Percentiles rank a stretch among this genome's conserved stretches.
phyloP scores from a whole-genome alignment of 2,329 filamentous ascomycete genomes.

The Pseudophaeomoniella oleicola region DNA sequence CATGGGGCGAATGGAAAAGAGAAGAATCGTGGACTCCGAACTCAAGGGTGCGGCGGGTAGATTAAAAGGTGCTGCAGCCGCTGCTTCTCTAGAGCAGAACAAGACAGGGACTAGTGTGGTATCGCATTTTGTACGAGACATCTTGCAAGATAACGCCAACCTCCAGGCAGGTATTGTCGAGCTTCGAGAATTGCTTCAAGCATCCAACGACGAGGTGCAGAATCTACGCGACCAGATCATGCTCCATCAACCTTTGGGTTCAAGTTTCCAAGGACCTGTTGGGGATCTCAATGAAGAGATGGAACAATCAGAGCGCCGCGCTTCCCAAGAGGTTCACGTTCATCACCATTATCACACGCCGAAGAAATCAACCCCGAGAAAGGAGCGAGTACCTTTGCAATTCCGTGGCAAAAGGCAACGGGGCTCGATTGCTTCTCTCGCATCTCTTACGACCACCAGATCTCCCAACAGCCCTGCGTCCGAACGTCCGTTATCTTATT shows the following conservation, averaged over 20 bases:
- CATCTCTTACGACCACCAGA: constrained; percentile 14
- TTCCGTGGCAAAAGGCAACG: constrained; percentile 8
- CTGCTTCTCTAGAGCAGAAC: constrained; percentile 46
- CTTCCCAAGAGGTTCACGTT: constrained; percentile 70
- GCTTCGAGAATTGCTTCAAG: constrained; percentile 75
- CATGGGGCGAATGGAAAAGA: constrained; percentile 67
- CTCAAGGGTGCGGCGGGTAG: constrained; percentile 65
- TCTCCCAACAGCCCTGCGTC: constrained; percentile 11
- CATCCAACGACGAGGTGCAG: constrained; percentile 89
- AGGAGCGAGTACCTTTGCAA: constrained; percentile 32
- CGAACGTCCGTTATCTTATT: constrained; percentile 8
- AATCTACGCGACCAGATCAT: constrained; percentile 66
- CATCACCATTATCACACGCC: constrained; percentile 85
- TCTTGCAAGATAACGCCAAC: constrained; percentile 88
- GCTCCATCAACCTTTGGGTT: constrained; percentile 55
- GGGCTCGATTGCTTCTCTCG: constrained; percentile 14
- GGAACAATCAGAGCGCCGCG: constrained; percentile 31
- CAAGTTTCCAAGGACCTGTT: constrained; percentile 12
- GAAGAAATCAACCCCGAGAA: constrained; percentile 25
- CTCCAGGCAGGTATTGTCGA: constrained; percentile 86
- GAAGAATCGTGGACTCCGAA: constrained; percentile 69
- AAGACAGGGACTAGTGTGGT: constrained; percentile 56
- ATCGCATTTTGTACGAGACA: constrained; percentile 91
- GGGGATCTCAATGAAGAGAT: constrained; percentile 60
- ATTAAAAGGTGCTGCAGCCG: constrained; percentile 66